Percentiles rank a stretch among this genome's conserved stretches.
Evolutionary conservation across 1,284 basidiomycete species (phyloP).

Genomic region (Ceratobasidium sp.): DNA sequence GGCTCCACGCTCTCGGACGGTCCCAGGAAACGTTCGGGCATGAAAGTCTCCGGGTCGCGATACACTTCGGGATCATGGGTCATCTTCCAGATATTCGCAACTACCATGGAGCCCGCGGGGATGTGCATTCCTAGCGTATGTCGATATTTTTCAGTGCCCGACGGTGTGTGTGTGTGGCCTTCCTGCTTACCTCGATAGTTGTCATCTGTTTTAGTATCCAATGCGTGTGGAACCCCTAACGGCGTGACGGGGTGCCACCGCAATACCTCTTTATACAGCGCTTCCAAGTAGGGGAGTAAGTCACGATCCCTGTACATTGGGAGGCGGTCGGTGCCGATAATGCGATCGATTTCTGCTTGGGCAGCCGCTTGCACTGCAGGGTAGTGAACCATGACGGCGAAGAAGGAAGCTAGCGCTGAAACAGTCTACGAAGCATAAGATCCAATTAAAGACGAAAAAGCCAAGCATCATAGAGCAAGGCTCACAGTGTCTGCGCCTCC

Average conservation of each 20-base stretch:
- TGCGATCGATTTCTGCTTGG: slow-evolving; percentile 38
- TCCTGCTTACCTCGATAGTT: slow-evolving; percentile 25
- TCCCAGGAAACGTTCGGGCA: slow-evolving; percentile 45
- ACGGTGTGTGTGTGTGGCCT: too few species aligned
- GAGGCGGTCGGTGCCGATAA: slow-evolving; percentile 40
- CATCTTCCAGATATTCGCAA: slow-evolving; percentile 43
- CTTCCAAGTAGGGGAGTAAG: slow-evolving; percentile 40
- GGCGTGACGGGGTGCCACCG: slow-evolving; percentile 37
- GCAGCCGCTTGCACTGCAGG: slow-evolving; percentile 42
- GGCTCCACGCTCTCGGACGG: background rate
- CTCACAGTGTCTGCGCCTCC: slow-evolving; percentile 35
- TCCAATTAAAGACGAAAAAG: background rate
- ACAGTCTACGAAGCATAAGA: slow-evolving; percentile 5
- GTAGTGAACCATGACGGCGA: slow-evolving; percentile 45
- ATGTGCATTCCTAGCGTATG: slow-evolving; percentile 32
- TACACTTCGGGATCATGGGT: slow-evolving; percentile 31
- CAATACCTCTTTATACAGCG: slow-evolving; percentile 40
- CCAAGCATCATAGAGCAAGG: background rate
- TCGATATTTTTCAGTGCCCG: too few species aligned
- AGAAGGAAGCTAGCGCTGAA: slow-evolving; percentile 38
- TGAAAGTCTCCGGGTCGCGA: slow-evolving; percentile 33
- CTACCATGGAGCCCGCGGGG: slow-evolving; percentile 37
- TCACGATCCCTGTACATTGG: slow-evolving; percentile 33
- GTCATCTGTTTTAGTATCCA: slow-evolving; percentile 14
- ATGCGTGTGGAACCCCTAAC: slow-evolving; percentile 13